These are phyloP conservation scores for Amauroascus verrucosus DNA, from an alignment of 2,329 filamentous ascomycete genomes.

Conservation along the genomic window DNA sequence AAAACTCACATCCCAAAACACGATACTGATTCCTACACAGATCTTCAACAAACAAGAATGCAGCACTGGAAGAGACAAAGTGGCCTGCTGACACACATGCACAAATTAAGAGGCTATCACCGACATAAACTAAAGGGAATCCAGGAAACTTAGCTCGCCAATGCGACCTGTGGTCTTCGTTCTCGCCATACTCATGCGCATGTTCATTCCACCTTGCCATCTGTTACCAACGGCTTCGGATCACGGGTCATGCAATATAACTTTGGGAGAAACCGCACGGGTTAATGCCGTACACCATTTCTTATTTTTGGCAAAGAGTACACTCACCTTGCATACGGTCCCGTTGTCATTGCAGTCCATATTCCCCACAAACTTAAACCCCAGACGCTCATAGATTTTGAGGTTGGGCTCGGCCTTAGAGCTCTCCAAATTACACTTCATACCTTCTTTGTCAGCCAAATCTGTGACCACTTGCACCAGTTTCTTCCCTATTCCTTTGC, in stretches of 20 bases:
- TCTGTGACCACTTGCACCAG: slow-evolving; percentile 55
- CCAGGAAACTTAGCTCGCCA: slow-evolving; percentile 1
- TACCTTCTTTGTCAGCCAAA: slow-evolving; percentile 53
- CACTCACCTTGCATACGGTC: slow-evolving; percentile 42
- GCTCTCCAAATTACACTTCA: slow-evolving; percentile 61
- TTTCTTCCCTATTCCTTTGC: slow-evolving; percentile 54
- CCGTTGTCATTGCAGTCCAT: slow-evolving; percentile 49
- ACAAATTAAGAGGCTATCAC: no score
- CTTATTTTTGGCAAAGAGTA: background rate
- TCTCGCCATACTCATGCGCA: background rate
- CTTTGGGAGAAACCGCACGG: background rate
- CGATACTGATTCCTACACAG: background rate
- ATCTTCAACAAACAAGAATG: background rate
- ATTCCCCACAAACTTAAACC: slow-evolving; percentile 59
- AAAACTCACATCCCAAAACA: background rate
- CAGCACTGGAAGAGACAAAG: no score
- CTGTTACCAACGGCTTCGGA: slow-evolving; percentile 7
- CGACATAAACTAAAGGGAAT: no score
- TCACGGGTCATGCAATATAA: slow-evolving; percentile 18
- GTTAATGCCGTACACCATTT: background rate
- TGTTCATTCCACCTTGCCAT: background rate
- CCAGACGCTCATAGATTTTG: slow-evolving; percentile 59
- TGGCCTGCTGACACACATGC: no score
- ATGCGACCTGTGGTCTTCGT: background rate
- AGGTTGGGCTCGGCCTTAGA: slow-evolving; percentile 58